Evolutionary conservation across 208 protist species (phyloP), one percentile per base, ranked within the genome.

Genomic region (Acanthamoeba lenticulata): DNA sequence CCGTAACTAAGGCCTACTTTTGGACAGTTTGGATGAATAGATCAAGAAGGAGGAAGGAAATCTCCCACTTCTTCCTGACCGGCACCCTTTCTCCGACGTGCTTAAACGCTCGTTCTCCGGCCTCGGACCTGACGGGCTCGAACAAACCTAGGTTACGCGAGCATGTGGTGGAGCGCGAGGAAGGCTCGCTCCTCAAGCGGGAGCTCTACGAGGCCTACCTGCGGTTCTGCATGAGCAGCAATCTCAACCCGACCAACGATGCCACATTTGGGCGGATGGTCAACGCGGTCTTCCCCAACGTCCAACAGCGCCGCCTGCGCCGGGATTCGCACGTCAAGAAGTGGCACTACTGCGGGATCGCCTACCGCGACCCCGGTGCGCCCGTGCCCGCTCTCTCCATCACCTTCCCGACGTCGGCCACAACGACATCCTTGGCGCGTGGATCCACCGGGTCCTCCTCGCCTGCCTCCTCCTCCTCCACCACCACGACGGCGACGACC

Each of bases 291-390:
- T 86, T 86, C 32, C 77, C 77, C 4, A 42, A 86, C 4, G 77
- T 86, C 3, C 77, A 86, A 42, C 24, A 36, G 9, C 77, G 77
- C 1, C 77, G 77, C 5, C 77, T 86, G 21, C 24, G 27, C 2
- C 77, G 77, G 4, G 24, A 27, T 29, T 13, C 36, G 15, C 27
- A 86, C 6, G 77, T 27, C 38, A 86, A 86, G 44, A 86, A 86
- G 77, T 86, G 77, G 77, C 77, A 86, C 77, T 86, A 86, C 44
- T 86, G 77, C 44, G 77, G 36, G 5, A 27, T 86, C 5, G 29
- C 77, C n/a, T 86, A 86, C 44, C 77, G 77, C 44, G 49, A 57
- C 3, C 4, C 0, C 44, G 45, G 15, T 24, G 1, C 44, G 15
- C 24, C 19, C n/a, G n/a, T n/a, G n/a, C 19, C 4, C 44, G 15